phyloP scores from a whole-genome alignment of 2,329 filamentous ascomycete species.

The Pseudogymnoascus sp. region DNA sequence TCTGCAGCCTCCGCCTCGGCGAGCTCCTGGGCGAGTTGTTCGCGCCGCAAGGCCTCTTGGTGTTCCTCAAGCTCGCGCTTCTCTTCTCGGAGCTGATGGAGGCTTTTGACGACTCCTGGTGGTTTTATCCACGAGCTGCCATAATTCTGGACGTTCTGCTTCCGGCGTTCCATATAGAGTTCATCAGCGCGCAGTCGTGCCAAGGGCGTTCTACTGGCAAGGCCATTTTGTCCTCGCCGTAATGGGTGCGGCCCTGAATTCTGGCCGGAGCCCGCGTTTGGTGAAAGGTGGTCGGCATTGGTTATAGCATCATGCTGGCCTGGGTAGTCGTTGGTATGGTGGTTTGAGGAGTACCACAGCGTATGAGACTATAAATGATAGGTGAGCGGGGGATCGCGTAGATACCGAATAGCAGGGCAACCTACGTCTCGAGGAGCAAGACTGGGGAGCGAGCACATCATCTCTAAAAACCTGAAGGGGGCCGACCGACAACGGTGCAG shows the following conservation, averaged over 20 bases:
- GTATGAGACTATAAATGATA: conserved; percentile 51
- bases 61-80: conserved; percentile 82
- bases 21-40: conserved; percentile 65
- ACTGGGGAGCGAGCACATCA: conserved; percentile 58
- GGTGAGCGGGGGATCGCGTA: not conserved
- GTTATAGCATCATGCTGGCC: conserved; percentile 25
- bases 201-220: conserved; percentile 54
- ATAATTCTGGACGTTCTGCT: conserved; percentile 75
- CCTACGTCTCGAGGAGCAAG: conserved; percentile 55
- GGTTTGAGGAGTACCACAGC: conserved; percentile 64
- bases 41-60: conserved; percentile 62
- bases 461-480: conserved; percentile 27
- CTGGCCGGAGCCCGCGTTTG: conserved; percentile 14
- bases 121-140: conserved; percentile 87
- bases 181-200: conserved; percentile 70
- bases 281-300: conserved; percentile 28
- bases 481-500: not conserved
- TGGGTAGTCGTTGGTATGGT: conserved; percentile 36
- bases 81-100: conserved; percentile 86
- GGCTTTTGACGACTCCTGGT: conserved; percentile 78
- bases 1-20: conserved; percentile 50
- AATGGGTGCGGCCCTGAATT: conserved; percentile 22
- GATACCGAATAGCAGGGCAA: not conserved
- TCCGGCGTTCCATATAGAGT: conserved; percentile 65
- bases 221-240: conserved; percentile 36